These are phyloP conservation scores for Platanthera guangdongensis DNA, from an alignment of 106 monocot species.

Conservation along the genomic window DNA sequence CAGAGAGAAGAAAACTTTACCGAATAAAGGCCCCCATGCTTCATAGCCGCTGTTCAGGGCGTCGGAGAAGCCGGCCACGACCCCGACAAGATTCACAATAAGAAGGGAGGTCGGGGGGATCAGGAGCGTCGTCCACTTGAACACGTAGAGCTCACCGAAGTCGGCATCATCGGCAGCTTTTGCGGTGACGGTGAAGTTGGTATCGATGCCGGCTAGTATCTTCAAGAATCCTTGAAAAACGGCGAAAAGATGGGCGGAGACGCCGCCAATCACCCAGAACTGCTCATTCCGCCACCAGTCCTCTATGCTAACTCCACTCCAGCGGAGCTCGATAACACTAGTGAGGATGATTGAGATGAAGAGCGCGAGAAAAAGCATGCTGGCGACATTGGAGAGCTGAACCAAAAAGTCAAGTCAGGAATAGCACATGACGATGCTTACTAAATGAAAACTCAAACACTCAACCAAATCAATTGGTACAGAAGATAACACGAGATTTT, in stretches of 20 bases:
- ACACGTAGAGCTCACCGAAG: constrained; percentile 66
- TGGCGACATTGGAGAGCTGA: constrained; percentile 86
- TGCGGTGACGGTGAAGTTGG: constrained; percentile 96
- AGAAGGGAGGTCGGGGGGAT: constrained; percentile 83
- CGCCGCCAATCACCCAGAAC: constrained; percentile 98
- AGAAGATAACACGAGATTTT: background rate
- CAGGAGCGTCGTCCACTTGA: constrained; percentile 90
- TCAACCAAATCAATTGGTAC: too few relatives aligned
- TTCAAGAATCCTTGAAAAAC: constrained; percentile 93
- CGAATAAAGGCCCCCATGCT: constrained; percentile 87
- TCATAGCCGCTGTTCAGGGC: constrained; percentile 93
- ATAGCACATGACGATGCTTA: too few relatives aligned
- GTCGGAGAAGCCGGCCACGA: constrained; percentile 83
- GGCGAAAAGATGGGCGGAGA: constrained; percentile 92
- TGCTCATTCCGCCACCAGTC: constrained; percentile 98
- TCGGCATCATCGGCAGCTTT: constrained; percentile 69
- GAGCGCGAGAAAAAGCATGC: constrained; percentile 69
- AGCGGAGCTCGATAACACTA: constrained; percentile 78
- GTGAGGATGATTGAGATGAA: constrained; percentile 97
- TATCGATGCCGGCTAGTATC: constrained; percentile 80
- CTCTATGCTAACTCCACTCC: constrained; percentile 91
- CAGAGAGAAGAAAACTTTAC: constrained; percentile 83
- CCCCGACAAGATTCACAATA: constrained; percentile 72
- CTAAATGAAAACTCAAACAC: too few relatives aligned
- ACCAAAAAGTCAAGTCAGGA: too few relatives aligned